A percentile compares a stretch with the other conserved stretches of the same genome.
These are phyloP conservation scores for Achlya hypogyna DNA, from an alignment of 352 stramenopile species.

Conservation along the genomic window DNA sequence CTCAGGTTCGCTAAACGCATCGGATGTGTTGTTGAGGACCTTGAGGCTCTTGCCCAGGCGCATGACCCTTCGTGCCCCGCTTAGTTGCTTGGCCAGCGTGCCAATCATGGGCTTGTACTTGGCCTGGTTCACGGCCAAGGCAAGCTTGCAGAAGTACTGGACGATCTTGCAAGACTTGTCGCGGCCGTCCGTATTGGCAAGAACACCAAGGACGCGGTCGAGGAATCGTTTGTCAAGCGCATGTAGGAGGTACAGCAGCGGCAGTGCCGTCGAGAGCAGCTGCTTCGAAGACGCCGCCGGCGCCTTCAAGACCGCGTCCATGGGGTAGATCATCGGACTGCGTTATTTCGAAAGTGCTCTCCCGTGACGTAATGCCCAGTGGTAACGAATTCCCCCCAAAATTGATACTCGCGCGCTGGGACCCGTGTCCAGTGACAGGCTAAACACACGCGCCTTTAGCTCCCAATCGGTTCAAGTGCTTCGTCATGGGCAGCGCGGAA, in stretches of 20 bases:
- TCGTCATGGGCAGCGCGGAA: too few relatives aligned
- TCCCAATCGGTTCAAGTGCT: too few relatives aligned
- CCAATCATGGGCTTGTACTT: slow-evolving; percentile 18
- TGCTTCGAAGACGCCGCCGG: not conserved
- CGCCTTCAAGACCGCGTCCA: not conserved
- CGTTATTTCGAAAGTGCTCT: not conserved
- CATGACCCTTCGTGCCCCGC: slow-evolving; percentile 11
- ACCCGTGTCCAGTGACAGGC: not conserved
- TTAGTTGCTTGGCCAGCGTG: slow-evolving; percentile 10
- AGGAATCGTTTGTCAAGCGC: not conserved
- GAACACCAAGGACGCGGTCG: slow-evolving; percentile 6
- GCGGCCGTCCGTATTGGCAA: slow-evolving; percentile 14
- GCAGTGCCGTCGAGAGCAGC: not conserved
- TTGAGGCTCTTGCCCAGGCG: slow-evolving; percentile 11
- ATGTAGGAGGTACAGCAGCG: not conserved
- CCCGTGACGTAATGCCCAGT: not conserved
- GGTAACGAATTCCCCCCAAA: not conserved
- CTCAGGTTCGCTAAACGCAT: not conserved
- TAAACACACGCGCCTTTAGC: not conserved
- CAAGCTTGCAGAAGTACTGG: slow-evolving; percentile 19
- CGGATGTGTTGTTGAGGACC: slow-evolving; percentile 1
- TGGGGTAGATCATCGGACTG: not conserved
- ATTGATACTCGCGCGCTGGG: not conserved
- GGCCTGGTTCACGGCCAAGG: slow-evolving; percentile 11
- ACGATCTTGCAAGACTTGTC: slow-evolving; percentile 16